phyloP scores from a whole-genome alignment of 805 yeast genomes.

The Candida maris region DNA sequence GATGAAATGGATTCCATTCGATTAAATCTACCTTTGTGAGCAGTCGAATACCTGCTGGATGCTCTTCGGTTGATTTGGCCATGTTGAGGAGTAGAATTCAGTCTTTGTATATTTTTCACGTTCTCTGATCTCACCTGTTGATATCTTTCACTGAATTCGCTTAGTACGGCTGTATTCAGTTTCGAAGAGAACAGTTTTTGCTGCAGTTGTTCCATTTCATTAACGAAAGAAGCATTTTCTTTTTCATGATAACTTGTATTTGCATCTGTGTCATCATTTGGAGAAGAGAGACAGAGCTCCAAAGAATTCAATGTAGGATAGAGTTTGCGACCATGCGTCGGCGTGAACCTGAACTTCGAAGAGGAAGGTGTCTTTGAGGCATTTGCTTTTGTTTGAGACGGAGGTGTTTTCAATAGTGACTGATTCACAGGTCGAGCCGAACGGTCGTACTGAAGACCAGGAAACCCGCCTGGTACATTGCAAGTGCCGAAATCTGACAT shows the following conservation, averaged over 20 bases:
- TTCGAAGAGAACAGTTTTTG: conserved; percentile 46
- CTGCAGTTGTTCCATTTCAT: conserved; percentile 34
- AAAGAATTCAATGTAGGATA: conserved; percentile 24
- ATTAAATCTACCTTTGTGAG: conserved; percentile 43
- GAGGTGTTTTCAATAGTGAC: conserved; percentile 15
- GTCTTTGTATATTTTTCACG: conserved; percentile 22
- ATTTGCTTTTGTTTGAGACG: conserved; percentile 4
- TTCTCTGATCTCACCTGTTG: conserved; percentile 34
- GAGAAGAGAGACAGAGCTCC: conserved; percentile 6
- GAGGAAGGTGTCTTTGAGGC: conserved; percentile 22
- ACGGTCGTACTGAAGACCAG: conserved; percentile 5
- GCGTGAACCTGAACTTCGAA: conserved; percentile 27
- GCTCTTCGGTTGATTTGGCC: conserved; percentile 23
- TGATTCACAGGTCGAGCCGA: neutral
- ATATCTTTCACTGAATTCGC: conserved; percentile 42
- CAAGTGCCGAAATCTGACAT: conserved; percentile 6
- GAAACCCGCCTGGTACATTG: conserved; percentile 22
- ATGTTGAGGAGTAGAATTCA: conserved; percentile 21
- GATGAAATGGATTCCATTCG: conserved; percentile 48
- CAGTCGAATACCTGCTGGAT: conserved; percentile 40
- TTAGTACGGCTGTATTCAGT: conserved; percentile 42
- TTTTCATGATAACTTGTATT: conserved; percentile 30
- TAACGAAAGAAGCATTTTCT: conserved; percentile 25
- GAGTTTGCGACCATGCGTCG: conserved; percentile 26
- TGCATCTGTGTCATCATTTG: conserved; percentile 15